Conservation (phyloP, 306 rosid species). For the Trifolium dubium region DNA sequence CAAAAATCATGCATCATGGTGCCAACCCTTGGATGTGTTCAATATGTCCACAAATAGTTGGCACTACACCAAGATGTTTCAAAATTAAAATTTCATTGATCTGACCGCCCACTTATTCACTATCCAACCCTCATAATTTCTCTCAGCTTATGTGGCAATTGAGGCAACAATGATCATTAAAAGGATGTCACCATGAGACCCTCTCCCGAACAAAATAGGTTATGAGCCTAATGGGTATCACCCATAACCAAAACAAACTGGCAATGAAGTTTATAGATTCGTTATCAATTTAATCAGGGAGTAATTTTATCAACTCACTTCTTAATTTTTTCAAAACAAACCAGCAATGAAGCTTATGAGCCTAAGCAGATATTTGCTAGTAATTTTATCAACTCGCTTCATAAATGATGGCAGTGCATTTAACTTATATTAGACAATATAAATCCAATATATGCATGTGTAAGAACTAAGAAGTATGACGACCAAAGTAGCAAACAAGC, state of each 20-base stretch:
- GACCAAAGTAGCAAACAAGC: constrained; percentile 30
- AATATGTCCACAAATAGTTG: not conserved
- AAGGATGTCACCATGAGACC: not conserved
- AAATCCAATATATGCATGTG: constrained; percentile 30
- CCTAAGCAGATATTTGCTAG: not conserved
- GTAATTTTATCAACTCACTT: not conserved
- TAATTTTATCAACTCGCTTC: not conserved
- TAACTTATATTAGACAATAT: constrained; percentile 8
- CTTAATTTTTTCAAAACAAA: not conserved
- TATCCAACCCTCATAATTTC: constrained; percentile 7
- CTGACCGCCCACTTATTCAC: not conserved
- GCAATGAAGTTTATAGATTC: not conserved
- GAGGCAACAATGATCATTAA: not conserved
- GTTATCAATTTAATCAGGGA: not conserved
- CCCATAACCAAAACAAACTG: constrained; percentile 13
- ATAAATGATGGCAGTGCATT: constrained; percentile 13
- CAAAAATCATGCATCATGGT: not conserved
- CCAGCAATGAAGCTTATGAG: too few species aligned
- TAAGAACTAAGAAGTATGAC: constrained; percentile 11
- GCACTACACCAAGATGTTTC: not conserved
- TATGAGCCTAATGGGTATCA: constrained; percentile 12
- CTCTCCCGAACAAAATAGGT: not conserved
- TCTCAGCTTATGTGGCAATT: not conserved
- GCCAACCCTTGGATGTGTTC: not conserved
- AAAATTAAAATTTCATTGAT: not conserved